Percentiles rank a stretch among this genome's conserved stretches.
Conservation (phyloP, 345 rosid species). For the Dovyalis caffra region DNA sequence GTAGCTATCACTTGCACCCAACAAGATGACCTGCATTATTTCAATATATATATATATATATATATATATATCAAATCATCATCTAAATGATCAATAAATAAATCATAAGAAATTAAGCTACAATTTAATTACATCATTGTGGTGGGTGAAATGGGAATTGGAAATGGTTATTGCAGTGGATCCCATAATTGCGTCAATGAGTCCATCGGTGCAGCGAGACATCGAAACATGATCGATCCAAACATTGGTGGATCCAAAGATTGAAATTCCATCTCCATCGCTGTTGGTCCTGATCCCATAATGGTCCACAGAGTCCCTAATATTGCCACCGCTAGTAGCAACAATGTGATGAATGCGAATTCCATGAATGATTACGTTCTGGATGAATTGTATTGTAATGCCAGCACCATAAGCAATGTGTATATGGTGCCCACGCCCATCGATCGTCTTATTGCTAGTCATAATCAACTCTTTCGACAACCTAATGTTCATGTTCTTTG, state of each 20-base stretch:
- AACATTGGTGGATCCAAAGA: slow-evolving; percentile 23
- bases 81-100: too few species aligned
- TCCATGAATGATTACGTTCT: slow-evolving; percentile 25
- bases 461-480: slow-evolving; percentile 19
- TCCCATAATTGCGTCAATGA: slow-evolving; percentile 30
- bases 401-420: slow-evolving; percentile 26
- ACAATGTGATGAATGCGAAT: slow-evolving; percentile 11
- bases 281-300: slow-evolving; percentile 20
- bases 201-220: slow-evolving; percentile 31
- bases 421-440: slow-evolving; percentile 26
- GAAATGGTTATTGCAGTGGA: slow-evolving; percentile 33
- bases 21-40: slow-evolving; percentile 23
- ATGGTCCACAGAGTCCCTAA: slow-evolving; percentile 25
- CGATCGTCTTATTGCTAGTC: slow-evolving; percentile 24
- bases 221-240: slow-evolving; percentile 39
- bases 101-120: too few species aligned
- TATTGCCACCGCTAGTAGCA: slow-evolving; percentile 17
- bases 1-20: slow-evolving; percentile 32
- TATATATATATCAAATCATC: not conserved
- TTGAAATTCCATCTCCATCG: slow-evolving; percentile 34
- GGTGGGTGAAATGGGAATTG: slow-evolving; percentile 33
- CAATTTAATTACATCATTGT: slow-evolving; percentile 35
- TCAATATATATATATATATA: not conserved
- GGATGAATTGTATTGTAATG: slow-evolving; percentile 17
- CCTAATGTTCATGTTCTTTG: slow-evolving; percentile 17